Base-by-base conservation (phyloP, 1,284 basidiomycete species). In the Tylopilus sp. region DNA sequence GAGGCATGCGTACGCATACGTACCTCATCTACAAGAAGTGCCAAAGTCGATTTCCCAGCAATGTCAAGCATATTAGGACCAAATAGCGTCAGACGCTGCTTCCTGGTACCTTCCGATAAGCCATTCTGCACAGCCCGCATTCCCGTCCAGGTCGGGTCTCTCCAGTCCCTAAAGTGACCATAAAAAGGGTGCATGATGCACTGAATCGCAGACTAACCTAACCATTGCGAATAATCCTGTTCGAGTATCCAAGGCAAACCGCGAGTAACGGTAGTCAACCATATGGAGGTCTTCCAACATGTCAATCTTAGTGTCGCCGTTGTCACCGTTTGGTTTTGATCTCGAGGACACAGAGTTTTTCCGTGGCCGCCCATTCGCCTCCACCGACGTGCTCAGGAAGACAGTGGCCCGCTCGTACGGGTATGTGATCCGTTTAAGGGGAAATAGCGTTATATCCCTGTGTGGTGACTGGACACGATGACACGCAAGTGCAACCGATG, bases 1-100 rank as follows among this genome's bases (percentile, higher is more conserved):
- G 10, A 21, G n/a, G 19, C 13, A 21, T 34, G 18, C 11, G 37
- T 23, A 21, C 7, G 16, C 28, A 15, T 21, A 52, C 63, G 29
- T 64, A 92, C 92, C 77, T 97, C 97, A 59, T 99, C 94, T 35
- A 98, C 73, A 11, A 99, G 76, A 2, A 99, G 77, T 21, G 82
- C 76, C n/a, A 84, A 56, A 1, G 87, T 82, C 0, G 89, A 86
- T 69, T 97, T 97, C 13, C 83, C 90, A 59, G 89, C 84, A 44
- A 99, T 91, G 59, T 99, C 92, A 55, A 99, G 91, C 44, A 87
- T 74, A 64, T 99, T 99, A 26, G 73, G 71, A 4, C 92, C 94
- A 68, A 98, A 99, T 23, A 99, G 63, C 1, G 75, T 74, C 18
- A 74, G 64, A 23, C 95, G 78, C 57, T 96, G 91, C 30, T 75